A percentile compares a stretch with the other conserved stretches of the same genome.
phyloP scores from a whole-genome alignment of 2,329 filamentous ascomycete genomes.

The Periconia digitata region DNA sequence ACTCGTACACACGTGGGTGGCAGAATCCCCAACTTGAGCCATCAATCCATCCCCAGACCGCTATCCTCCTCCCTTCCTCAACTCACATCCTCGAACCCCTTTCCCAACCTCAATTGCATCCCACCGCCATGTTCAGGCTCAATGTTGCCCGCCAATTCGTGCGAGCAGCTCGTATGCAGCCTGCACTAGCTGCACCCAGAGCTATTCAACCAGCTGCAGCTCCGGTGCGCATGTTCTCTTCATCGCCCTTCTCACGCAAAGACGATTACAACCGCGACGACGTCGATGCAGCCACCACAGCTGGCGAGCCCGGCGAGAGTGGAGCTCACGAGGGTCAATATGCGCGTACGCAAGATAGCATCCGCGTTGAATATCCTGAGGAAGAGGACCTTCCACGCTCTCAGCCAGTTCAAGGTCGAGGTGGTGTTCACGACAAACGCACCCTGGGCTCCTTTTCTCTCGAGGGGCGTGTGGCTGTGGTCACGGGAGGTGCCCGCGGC shows the following conservation, averaged over 20 bases:
- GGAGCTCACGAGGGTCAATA: slow-evolving; percentile 65
- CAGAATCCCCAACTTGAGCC: no score
- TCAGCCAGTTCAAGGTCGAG: slow-evolving; percentile 71
- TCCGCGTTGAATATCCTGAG: slow-evolving; percentile 77
- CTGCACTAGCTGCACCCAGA: slow-evolving; percentile 27
- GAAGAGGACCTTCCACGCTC: slow-evolving; percentile 73
- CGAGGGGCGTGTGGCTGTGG: slow-evolving; percentile 77
- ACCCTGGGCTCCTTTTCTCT: slow-evolving; percentile 86
- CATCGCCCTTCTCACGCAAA: slow-evolving; percentile 30
- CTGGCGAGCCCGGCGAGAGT: slow-evolving; percentile 43
- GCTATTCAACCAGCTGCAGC: slow-evolving; percentile 16
- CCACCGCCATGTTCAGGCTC: slow-evolving; percentile 36
- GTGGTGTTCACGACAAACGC: slow-evolving; percentile 79
- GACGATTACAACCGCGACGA: slow-evolving; percentile 26
- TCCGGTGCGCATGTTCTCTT: slow-evolving; percentile 30
- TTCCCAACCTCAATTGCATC: slow-evolving; percentile 1
- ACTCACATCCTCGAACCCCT: background rate
- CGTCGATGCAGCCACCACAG: slow-evolving; percentile 37
- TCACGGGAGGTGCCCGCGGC: slow-evolving; percentile 88
- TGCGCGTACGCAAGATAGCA: slow-evolving; percentile 77
- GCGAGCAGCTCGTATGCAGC: slow-evolving; percentile 27
- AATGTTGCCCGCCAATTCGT: slow-evolving; percentile 34
- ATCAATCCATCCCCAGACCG: no score
- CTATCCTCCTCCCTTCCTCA: background rate
- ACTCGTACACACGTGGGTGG: slow-evolving; percentile 1